Conservation (phyloP, 805 yeast species). For the Kluyveromyces dobzhanskii region DNA sequence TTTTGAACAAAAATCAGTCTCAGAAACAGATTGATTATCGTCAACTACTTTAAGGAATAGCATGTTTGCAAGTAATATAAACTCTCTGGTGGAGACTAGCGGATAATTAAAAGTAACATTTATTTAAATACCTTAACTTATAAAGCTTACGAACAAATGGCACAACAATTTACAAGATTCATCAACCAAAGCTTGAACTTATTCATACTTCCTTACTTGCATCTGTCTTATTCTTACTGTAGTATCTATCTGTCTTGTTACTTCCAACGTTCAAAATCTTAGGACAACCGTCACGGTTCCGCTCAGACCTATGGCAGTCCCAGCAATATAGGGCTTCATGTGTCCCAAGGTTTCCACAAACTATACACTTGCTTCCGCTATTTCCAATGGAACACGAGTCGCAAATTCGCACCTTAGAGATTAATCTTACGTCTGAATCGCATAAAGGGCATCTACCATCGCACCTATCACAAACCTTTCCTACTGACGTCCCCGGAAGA, state of each 20-base stretch:
- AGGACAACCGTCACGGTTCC: constrained; percentile 90
- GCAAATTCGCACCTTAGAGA: constrained; percentile 60
- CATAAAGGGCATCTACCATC: constrained; percentile 90
- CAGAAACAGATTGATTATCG: constrained; percentile 3
- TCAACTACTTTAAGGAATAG: too few relatives aligned
- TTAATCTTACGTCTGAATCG: constrained; percentile 74
- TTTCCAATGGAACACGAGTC: constrained; percentile 80
- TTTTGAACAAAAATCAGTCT: background rate
- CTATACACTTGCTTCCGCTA: constrained; percentile 55
- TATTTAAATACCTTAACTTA: too few relatives aligned
- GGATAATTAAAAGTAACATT: too few relatives aligned
- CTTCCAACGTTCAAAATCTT: constrained; percentile 73
- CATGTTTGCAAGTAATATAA: too few relatives aligned
- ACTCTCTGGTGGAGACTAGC: too few relatives aligned
- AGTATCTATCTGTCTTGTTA: constrained; percentile 57
- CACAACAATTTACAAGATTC: too few relatives aligned
- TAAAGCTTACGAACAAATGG: too few relatives aligned
- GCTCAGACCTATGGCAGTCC: constrained; percentile 74
- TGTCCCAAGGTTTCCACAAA: constrained; percentile 58
- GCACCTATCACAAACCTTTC: constrained; percentile 72
- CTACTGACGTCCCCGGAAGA: constrained; percentile 69
- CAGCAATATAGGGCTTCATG: constrained; percentile 74
- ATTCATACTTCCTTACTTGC: too few relatives aligned
- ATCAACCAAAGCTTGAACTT: too few relatives aligned
- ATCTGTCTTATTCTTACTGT: constrained; percentile 10